A percentile compares a stretch with the other conserved stretches of the same genome.
phyloP scores from a whole-genome alignment of 1,284 basidiomycete species.

The Sporisorium exsertum region DNA sequence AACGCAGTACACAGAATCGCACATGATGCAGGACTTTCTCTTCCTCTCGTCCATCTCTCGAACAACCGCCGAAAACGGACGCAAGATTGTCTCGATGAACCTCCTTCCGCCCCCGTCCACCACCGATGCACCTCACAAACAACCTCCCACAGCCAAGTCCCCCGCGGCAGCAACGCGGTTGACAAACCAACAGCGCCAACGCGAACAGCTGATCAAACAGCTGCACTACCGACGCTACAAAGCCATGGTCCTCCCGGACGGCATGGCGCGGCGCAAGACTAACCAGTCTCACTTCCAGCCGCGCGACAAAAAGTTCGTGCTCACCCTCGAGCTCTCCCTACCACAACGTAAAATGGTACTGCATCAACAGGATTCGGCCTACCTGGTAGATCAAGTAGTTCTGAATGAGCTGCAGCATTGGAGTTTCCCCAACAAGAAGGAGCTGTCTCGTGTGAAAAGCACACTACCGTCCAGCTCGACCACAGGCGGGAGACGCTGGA shows the following conservation, averaged over 20 bases:
- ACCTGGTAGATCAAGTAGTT: background rate
- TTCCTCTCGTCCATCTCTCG: conserved; percentile 37
- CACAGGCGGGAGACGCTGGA: background rate
- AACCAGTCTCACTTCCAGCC: conserved; percentile 21
- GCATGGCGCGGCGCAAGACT: conserved; percentile 25
- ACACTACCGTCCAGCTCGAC: background rate
- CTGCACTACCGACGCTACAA: conserved; percentile 30
- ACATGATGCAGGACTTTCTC: conserved; percentile 38
- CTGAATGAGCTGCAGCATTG: conserved; percentile 14
- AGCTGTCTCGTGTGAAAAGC: background rate
- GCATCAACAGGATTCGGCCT: conserved; percentile 2
- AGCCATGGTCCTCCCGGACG: conserved; percentile 42
- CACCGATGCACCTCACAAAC: background rate
- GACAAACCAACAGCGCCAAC: conserved; percentile 25
- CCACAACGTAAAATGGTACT: background rate
- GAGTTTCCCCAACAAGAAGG: conserved; percentile 13
- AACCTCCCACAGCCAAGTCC: background rate
- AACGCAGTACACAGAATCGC: conserved; percentile 20
- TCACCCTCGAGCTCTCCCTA: conserved; percentile 16
- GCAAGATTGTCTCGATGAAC: conserved; percentile 25
- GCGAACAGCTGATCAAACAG: conserved; percentile 41
- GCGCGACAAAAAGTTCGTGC: conserved; percentile 13
- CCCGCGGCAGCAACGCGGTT: background rate
- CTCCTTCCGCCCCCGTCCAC: conserved; percentile 15
- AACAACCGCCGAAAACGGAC: conserved; percentile 19